Evolutionary conservation across 2,329 filamentous ascomycete species (phyloP), one percentile per base, ranked within the genome.

Genomic region (Alternaria arbusti): DNA sequence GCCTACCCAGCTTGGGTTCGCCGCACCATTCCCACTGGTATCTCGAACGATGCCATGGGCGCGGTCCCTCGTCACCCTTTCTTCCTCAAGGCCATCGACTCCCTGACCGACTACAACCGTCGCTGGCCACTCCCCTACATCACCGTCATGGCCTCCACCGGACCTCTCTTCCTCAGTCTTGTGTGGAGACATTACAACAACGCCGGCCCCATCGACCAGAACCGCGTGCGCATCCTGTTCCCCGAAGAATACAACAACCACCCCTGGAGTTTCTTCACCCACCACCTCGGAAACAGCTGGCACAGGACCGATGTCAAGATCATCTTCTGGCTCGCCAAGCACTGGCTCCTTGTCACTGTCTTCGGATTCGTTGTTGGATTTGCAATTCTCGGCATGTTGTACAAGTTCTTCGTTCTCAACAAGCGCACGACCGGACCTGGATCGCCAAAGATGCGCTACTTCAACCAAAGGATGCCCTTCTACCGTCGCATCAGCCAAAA

Each of bases 41-140:
- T 94, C 70, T 91, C 89, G 69, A 94, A 94, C 82, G 91, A 94
- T 73, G 90, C 89, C 44, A 93, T 94, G 91, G 90, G 90, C 52
- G 82, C 90, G 15, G 85, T 91, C 0, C 88, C 90, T 0, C 85
- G 88, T 64, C 92, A 94, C 71, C 91, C 91, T 0, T 92, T 92
- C 82, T 93, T 93, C 83, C 83, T 89, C 54, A 84, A 85, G 52
- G 89, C 91, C 43, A 91, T 93, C 70, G 86, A 91, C 66, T 84
- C 86, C 12, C 82, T 94, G n/a, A 85, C 88, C 61, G 83, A 85
- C 58, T 92, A 92, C 79, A 86, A 91, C 74, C 85, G 87, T 63
- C 87, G 87, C 67, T 94, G 91, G 91, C 74, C 88, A 43, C 77
- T 90, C 65, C 86, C 89, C 15, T 93, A 94, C 78, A 90, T 92